These are phyloP conservation scores for Inga oerstediana DNA, from an alignment of 306 rosid species.

Conservation along the genomic window DNA sequence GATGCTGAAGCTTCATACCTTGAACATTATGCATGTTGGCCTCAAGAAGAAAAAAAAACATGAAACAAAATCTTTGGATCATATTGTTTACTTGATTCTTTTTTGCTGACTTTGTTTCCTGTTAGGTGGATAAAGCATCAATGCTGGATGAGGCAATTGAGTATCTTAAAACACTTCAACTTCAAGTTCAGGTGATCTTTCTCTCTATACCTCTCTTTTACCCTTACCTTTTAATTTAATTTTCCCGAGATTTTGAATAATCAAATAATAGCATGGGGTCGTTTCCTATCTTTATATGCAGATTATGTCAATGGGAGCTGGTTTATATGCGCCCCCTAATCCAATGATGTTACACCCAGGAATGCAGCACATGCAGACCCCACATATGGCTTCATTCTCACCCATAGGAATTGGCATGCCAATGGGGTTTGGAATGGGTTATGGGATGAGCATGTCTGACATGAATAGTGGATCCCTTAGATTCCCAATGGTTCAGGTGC, in stretches of 20 bases:
- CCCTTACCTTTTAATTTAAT: slow-evolving; percentile 12
- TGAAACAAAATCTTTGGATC: not conserved
- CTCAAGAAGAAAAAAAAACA: not conserved
- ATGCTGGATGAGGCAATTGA: slow-evolving; percentile 99
- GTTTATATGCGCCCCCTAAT: slow-evolving; percentile 80
- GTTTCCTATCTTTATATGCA: slow-evolving; percentile 46
- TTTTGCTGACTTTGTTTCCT: slow-evolving; percentile 38
- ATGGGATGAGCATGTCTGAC: slow-evolving; percentile 76
- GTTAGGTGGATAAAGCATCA: slow-evolving; percentile 97
- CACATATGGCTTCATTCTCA: slow-evolving; percentile 72
- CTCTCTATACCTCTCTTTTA: slow-evolving; percentile 7
- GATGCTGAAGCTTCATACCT: slow-evolving; percentile 1
- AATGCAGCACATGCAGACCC: slow-evolving; percentile 79
- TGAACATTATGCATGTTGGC: slow-evolving; percentile 7
- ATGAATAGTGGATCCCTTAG: slow-evolving; percentile 66
- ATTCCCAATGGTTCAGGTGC: slow-evolving; percentile 75
- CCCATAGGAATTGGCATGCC: slow-evolving; percentile 83
- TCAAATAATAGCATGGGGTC: slow-evolving; percentile 26
- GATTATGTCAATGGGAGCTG: slow-evolving; percentile 99
- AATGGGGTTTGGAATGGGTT: slow-evolving; percentile 81
- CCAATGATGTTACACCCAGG: slow-evolving; percentile 82
- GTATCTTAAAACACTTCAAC: slow-evolving; percentile 94
- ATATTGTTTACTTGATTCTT: slow-evolving; percentile 21
- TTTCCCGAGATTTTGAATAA: not conserved
- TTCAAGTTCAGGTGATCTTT: slow-evolving; percentile 83